Base-by-base conservation (phyloP, 2,329 filamentous ascomycete genomes). In the Trichoderma sp. region DNA sequence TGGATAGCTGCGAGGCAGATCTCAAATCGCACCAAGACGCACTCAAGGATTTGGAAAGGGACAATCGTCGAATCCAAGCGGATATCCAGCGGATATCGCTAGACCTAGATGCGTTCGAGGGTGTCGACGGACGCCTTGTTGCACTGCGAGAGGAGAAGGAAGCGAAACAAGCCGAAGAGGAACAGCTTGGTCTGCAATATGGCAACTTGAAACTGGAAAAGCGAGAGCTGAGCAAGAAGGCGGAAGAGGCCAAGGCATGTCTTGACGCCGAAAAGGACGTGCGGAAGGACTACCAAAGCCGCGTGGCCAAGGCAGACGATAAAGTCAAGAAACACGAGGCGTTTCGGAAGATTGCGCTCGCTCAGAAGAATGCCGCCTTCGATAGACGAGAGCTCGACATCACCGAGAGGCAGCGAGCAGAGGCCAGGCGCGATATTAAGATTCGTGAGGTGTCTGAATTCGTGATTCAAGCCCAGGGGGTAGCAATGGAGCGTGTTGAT, bases 81-180 rank as follows among this genome's bases (percentile, higher is more conserved):
- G 80, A 83, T 7, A 83, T 91, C 8, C 80, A 84, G 53, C 73
- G 64, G 70, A 77, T 68, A 73, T 85, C 56, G 73, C 86, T 87
- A 64, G 86, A 88, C 53, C 83, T 96, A 45, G 89, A 92, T 70
- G 84, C 81, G 29, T 86, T 87, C 56, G 86, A 91, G 69, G 89
- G 90, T 3, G 87, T 88, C 65, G 92, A 93, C 74, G 89, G 87
- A 58, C 84, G 84, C 63, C 80, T 94, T 1, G 84, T 88, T 54
- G 80, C 80, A 13, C 80, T 93, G 2, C 85, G 85, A 65, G 78
- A 81, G 17, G 81, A 87, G 57, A 83, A 96, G 1, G 76, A 81
- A 59, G 84, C 88, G 4, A 78, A 82, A 67, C 86, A 89, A 8
- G 76, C 77, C 3, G 77, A 84, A 70, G 77, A 79, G 13, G 79